These are phyloP conservation scores for Artemisia argyi DNA, from an alignment of 129 eudicot species.

Conservation along the genomic window DNA sequence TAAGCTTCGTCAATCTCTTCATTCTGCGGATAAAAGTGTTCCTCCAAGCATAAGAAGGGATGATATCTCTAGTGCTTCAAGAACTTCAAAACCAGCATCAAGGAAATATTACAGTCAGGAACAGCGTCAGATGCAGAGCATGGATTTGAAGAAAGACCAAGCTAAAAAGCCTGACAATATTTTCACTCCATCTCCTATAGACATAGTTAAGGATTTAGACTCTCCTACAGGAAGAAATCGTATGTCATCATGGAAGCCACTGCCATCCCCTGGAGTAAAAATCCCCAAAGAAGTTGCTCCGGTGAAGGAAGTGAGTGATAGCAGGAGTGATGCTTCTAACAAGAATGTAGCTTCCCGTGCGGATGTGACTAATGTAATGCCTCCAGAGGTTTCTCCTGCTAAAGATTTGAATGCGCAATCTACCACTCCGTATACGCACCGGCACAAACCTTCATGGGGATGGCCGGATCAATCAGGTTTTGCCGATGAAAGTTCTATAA, in stretches of 20 bases:
- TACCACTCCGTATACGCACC: slow-evolving; percentile 57
- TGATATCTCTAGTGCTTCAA: slow-evolving; percentile 39
- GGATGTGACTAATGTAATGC: too few relatives aligned
- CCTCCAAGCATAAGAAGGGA: slow-evolving; percentile 43
- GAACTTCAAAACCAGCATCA: slow-evolving; percentile 45
- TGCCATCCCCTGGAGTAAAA: slow-evolving; percentile 75
- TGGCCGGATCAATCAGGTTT: slow-evolving; percentile 78
- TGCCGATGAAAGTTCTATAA: slow-evolving; percentile 76
- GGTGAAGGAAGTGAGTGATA: slow-evolving; percentile 33
- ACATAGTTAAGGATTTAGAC: slow-evolving; percentile 45
- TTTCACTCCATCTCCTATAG: slow-evolving; percentile 21
- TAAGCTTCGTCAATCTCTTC: slow-evolving; percentile 81
- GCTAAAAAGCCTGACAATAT: background rate
- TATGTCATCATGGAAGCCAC: slow-evolving; percentile 90
- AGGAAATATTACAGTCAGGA: slow-evolving; percentile 91
- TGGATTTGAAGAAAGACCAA: slow-evolving; percentile 57
- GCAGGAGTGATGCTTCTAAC: slow-evolving; percentile 32
- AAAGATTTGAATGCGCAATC: slow-evolving; percentile 63
- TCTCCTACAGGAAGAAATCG: slow-evolving; percentile 60
- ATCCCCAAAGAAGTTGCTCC: slow-evolving; percentile 50
- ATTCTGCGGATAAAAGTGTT: slow-evolving; percentile 49
- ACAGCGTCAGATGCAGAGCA: slow-evolving; percentile 43
- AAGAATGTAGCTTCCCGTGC: slow-evolving; percentile 28
- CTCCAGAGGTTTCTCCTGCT: slow-evolving; percentile 42
- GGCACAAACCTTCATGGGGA: slow-evolving; percentile 89